phyloP scores from a whole-genome alignment of 2,329 filamentous ascomycete species.

The Monosporascus sp. region DNA sequence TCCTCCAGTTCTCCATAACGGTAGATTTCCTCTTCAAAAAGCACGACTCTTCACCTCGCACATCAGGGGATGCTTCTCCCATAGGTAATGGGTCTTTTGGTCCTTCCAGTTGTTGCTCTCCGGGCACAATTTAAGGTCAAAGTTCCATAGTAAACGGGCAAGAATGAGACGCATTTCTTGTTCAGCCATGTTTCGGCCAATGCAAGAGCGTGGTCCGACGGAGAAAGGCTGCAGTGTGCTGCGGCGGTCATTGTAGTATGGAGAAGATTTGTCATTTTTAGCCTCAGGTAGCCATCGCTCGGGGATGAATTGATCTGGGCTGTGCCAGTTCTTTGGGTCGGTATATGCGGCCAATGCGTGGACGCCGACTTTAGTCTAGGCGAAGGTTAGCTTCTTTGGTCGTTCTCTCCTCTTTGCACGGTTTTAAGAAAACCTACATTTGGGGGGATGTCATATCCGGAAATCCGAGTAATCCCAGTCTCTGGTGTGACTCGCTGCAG shows the following conservation, averaged over 20 bases:
- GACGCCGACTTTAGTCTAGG: conserved; percentile 16
- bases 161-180: conserved; percentile 20
- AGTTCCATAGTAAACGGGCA: conserved; percentile 1
- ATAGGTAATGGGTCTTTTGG: too few species aligned
- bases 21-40: too few species aligned
- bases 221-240: conserved; percentile 20
- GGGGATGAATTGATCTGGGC: conserved; percentile 17
- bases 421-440: conserved; percentile 11
- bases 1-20: too few species aligned
- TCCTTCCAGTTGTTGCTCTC: too few species aligned
- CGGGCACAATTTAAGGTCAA: not conserved
- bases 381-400: not conserved
- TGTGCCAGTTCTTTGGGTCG: conserved; percentile 18
- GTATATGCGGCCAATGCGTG: conserved; percentile 20
- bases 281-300: conserved; percentile 21
- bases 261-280: conserved; percentile 13
- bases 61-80: too few species aligned
- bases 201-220: conserved; percentile 18
- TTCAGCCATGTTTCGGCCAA: conserved; percentile 18
- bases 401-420: too few species aligned
- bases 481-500: conserved; percentile 16
- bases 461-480: conserved; percentile 15
- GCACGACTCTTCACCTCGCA: too few species aligned
- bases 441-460: conserved; percentile 15
- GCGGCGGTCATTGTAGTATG: conserved; percentile 20